Percentiles rank a stretch among this genome's conserved stretches.
These are phyloP conservation scores for Mycena vitilis DNA, from an alignment of 768 basidiomycete genomes.

Conservation along the genomic window DNA sequence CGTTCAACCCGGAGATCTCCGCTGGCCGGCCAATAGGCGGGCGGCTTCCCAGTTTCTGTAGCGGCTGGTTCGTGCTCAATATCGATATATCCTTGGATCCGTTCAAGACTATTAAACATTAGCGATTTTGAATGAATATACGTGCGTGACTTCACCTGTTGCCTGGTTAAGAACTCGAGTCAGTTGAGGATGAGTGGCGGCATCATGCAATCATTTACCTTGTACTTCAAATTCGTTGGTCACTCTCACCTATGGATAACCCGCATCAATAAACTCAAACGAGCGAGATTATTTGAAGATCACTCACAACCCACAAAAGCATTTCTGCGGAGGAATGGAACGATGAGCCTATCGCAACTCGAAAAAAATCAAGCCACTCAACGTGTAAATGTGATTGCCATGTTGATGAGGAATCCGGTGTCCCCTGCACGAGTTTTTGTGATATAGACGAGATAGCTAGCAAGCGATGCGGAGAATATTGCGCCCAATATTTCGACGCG, in stretches of 20 bases:
- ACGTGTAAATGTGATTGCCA: slow-evolving; percentile 55
- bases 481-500: slow-evolving; percentile 55
- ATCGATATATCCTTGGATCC: slow-evolving; percentile 46
- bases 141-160: slow-evolving; percentile 29
- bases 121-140: slow-evolving; percentile 20
- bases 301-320: slow-evolving; percentile 44
- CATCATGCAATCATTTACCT: background rate
- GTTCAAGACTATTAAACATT: slow-evolving; percentile 26
- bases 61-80: slow-evolving; percentile 55
- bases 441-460: slow-evolving; percentile 53
- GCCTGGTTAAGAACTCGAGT: slow-evolving; percentile 24
- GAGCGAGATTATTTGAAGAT: too few relatives aligned
- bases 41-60: slow-evolving; percentile 48
- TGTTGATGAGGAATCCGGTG: slow-evolving; percentile 53
- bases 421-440: slow-evolving; percentile 45
- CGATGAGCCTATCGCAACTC: background rate
- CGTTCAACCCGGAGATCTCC: slow-evolving; percentile 57
- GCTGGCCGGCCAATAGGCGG: slow-evolving; percentile 63
- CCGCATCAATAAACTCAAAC: background rate
- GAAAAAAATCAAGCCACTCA: background rate
- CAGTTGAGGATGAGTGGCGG: slow-evolving; percentile 10
- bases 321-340: slow-evolving; percentile 43
- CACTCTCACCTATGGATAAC: background rate
- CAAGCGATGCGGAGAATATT: slow-evolving; percentile 50
- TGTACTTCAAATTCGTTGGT: slow-evolving; percentile 17